Conservation (phyloP, 495 filamentous ascomycete genomes). For the Aspergillus baeticus region DNA sequence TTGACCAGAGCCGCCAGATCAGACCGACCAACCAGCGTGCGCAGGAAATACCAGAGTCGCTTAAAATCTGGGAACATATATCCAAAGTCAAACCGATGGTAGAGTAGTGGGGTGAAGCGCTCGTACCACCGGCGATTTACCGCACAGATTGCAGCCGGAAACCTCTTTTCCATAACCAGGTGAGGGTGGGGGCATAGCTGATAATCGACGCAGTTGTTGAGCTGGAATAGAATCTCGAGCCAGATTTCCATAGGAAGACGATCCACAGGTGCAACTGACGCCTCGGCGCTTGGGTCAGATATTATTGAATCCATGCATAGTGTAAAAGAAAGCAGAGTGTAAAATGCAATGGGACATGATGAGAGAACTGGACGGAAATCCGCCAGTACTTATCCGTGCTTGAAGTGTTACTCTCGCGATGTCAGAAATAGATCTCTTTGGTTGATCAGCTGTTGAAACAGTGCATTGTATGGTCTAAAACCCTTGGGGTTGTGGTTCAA, state of each 20-base stretch:
- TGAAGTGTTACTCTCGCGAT: background rate
- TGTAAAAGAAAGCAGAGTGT: background rate
- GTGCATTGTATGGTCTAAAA: background rate
- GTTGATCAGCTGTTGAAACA: background rate
- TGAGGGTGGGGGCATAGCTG: background rate
- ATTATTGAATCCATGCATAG: background rate
- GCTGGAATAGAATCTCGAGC: background rate
- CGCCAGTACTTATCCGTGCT: too few species aligned
- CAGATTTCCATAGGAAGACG: background rate
- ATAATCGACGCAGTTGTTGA: background rate
- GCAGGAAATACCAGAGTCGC: background rate
- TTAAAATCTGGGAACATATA: too few species aligned
- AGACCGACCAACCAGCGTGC: background rate
- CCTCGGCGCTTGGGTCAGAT: background rate
- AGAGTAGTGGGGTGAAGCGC: too few species aligned
- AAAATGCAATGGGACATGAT: background rate
- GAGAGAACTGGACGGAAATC: background rate
- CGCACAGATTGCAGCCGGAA: too few species aligned
- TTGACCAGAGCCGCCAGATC: background rate
- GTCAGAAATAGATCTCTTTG: background rate
- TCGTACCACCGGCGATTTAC: too few species aligned
- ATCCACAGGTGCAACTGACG: background rate
- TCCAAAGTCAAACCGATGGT: too few species aligned
- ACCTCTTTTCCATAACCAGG: background rate
- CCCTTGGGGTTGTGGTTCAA: background rate